phyloP scores from a whole-genome alignment of 1,139 yeast genomes.

The Taphrina wiesneri region DNA sequence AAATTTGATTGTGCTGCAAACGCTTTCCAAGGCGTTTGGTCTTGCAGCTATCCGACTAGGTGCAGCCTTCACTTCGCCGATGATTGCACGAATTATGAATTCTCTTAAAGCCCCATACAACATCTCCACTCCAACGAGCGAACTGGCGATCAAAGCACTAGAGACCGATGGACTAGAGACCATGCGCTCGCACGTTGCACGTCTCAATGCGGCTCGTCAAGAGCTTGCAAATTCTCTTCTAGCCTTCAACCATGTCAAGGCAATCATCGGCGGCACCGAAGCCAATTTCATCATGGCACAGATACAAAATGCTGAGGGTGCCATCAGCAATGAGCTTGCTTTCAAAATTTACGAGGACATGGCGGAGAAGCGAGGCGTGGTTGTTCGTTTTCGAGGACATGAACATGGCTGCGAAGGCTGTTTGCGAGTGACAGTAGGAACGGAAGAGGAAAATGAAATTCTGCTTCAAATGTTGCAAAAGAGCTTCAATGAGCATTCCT shows the following conservation, averaged over 20 bases:
- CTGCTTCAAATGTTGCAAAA: constrained; percentile 49
- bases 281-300: constrained; percentile 81
- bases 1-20: constrained; percentile 83
- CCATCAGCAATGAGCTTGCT: constrained; percentile 72
- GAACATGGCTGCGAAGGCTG: constrained; percentile 89
- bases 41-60: constrained; percentile 95
- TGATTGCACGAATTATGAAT: constrained; percentile 67
- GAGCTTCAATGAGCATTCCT: constrained; percentile 7
- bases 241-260: constrained; percentile 63
- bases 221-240: constrained; percentile 57
- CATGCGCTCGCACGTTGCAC: constrained; percentile 59
- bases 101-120: constrained; percentile 96
- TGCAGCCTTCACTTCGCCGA: constrained; percentile 63
- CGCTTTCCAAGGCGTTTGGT: constrained; percentile 91
- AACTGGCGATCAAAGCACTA: constrained; percentile 73
- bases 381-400: constrained; percentile 84
- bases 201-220: constrained; percentile 59
- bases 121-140: constrained; percentile 78
- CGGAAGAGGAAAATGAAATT: constrained; percentile 65
- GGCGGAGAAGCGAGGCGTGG: constrained; percentile 74
- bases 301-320: constrained; percentile 57
- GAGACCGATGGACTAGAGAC: constrained; percentile 56
- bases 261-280: constrained; percentile 80
- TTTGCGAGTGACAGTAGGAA: constrained; percentile 83
- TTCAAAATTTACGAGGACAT: constrained; percentile 61